Percentiles rank a stretch among this genome's conserved stretches.
These are phyloP conservation scores for Patellifolia procumbens DNA, from an alignment of 179 eudicot species.

Conservation along the genomic window DNA sequence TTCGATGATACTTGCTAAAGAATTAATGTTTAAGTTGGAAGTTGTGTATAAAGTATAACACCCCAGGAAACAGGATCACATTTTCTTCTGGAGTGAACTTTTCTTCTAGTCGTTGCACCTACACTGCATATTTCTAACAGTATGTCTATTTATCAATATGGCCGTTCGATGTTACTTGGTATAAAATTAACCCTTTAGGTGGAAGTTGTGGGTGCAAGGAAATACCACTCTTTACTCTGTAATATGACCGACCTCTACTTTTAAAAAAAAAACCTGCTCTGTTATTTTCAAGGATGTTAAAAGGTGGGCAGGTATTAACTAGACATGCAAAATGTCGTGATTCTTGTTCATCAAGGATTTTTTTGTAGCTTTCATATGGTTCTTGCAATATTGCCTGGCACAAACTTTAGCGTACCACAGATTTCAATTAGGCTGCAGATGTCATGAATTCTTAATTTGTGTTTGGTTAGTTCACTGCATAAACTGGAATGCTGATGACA, in stretches of 20 bases:
- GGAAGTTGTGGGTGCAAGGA: neutral
- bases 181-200: neutral
- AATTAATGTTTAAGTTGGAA: too few species aligned
- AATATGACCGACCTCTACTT: neutral
- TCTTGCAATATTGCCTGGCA: neutral
- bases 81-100: too few species aligned
- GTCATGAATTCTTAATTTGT: neutral
- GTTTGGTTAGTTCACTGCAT: slow-evolving; percentile 5
- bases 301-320: neutral
- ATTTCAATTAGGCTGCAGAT: neutral
- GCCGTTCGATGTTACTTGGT: neutral
- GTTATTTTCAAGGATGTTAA: neutral
- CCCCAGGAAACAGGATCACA: too few species aligned
- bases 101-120: too few species aligned
- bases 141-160: neutral
- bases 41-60: too few species aligned
- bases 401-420: neutral
- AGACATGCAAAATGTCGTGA: neutral
- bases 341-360: neutral
- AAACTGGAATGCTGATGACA: slow-evolving; percentile 20
- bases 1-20: neutral
- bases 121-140: too few species aligned
- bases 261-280: neutral
- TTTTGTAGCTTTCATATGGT: neutral
- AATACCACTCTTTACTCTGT: neutral